phyloP scores from a whole-genome alignment of 1,284 basidiomycete species.

The Athelia psychrophila region DNA sequence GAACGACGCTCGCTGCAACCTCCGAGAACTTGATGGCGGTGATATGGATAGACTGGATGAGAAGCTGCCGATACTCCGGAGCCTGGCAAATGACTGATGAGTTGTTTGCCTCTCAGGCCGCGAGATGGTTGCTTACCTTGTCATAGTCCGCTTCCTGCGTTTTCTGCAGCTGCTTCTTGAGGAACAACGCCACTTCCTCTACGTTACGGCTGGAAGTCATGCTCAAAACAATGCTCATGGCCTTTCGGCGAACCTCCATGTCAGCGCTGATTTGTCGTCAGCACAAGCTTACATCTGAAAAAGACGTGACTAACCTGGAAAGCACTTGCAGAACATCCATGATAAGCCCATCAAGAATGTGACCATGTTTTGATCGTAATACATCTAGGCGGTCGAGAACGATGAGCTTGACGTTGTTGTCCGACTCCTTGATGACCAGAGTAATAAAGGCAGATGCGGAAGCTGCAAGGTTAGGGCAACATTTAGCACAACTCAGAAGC shows the following conservation, averaged over 20 bases:
- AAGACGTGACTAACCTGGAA: conserved; percentile 48
- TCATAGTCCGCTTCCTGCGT: conserved; percentile 88
- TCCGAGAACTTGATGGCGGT: conserved; percentile 99
- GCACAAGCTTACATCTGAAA: background rate
- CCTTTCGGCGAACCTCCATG: conserved; percentile 96
- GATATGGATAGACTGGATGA: conserved; percentile 97
- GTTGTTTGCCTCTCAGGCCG: background rate
- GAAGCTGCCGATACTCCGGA: conserved; percentile 92
- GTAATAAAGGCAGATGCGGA: conserved; percentile 89
- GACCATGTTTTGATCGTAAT: conserved; percentile 86
- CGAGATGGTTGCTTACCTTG: conserved; percentile 46
- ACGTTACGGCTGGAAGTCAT: conserved; percentile 96
- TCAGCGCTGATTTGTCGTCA: conserved; percentile 62
- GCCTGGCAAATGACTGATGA: conserved; percentile 45
- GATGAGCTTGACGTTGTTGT: conserved; percentile 99
- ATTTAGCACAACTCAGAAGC: background rate
- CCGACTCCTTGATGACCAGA: conserved; percentile 92
- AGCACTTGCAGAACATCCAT: conserved; percentile 96
- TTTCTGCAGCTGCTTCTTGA: conserved; percentile 97
- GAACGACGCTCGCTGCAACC: conserved; percentile 94
- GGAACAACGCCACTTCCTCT: conserved; percentile 95
- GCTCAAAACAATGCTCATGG: conserved; percentile 86
- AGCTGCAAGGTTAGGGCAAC: conserved; percentile 46
- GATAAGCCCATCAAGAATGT: conserved; percentile 88
- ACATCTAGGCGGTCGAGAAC: conserved; percentile 91